Percentiles rank a stretch among this genome's conserved stretches.
Conservation (phyloP, 331 rosid genomes). For the Dryas integrifolia region DNA sequence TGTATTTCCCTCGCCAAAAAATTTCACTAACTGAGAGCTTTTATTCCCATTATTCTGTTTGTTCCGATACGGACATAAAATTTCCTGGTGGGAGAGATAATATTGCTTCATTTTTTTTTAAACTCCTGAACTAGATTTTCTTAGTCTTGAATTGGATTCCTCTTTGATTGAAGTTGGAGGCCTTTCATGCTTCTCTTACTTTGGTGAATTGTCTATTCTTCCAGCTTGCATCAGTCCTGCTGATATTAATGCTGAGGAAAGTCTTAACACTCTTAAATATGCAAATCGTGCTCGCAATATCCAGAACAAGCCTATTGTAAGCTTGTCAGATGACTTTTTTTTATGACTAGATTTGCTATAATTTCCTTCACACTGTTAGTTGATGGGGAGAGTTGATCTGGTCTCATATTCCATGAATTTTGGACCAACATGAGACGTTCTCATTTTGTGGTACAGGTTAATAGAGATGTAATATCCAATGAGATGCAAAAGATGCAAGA, state of each 20-base stretch:
- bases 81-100: not conserved
- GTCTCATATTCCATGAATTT: conserved; percentile 22
- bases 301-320: conserved; percentile 81
- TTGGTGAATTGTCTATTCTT: conserved; percentile 23
- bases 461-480: conserved; percentile 66
- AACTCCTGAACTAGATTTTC: conserved; percentile 11
- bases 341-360: conserved; percentile 5
- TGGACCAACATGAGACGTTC: not conserved
- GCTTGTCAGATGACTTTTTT: conserved; percentile 31
- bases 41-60: conserved; percentile 16
- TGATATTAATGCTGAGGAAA: conserved; percentile 75
- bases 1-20: conserved; percentile 18
- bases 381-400: conserved; percentile 12
- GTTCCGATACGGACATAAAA: too few species aligned
- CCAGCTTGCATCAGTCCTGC: conserved; percentile 90
- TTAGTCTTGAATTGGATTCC: conserved; percentile 8
- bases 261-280: conserved; percentile 75
- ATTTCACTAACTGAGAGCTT: conserved; percentile 15
- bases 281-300: conserved; percentile 92
- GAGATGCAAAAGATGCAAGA: conserved; percentile 84
- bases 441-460: conserved; percentile 48
- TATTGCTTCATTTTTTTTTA: not conserved
- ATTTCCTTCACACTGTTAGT: conserved; percentile 16
- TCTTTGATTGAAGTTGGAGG: conserved; percentile 9
- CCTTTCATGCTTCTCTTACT: conserved; percentile 30